phyloP scores from a whole-genome alignment of 2,329 filamentous ascomycete genomes.

The Cladosporium cucumerinum region DNA sequence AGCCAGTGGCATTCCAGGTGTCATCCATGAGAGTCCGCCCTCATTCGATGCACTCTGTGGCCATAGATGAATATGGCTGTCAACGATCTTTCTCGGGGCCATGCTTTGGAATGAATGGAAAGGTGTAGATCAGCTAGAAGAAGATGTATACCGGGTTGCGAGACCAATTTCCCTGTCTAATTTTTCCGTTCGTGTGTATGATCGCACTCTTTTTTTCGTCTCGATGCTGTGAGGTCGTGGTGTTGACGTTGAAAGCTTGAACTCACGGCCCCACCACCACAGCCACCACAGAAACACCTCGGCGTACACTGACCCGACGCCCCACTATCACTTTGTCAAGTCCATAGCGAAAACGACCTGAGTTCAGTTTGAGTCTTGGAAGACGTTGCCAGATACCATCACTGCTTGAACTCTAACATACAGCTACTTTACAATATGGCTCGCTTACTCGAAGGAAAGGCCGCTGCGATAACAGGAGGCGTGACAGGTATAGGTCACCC shows the following conservation, averaged over 20 bases:
- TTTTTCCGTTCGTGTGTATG: background rate
- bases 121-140: background rate
- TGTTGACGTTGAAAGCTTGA: background rate
- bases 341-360: background rate
- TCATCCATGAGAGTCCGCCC: constrained; percentile 67
- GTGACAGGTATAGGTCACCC: constrained; percentile 59
- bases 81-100: constrained; percentile 57
- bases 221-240: background rate
- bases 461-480: constrained; percentile 81
- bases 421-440: constrained; percentile 9
- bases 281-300: background rate
- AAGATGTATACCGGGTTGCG: background rate
- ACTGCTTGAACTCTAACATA: background rate
- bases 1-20: constrained; percentile 56
- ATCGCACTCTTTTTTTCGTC: background rate
- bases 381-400: background rate
- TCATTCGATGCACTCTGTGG: constrained; percentile 60
- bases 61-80: constrained; percentile 90
- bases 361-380: background rate
- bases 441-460: constrained; percentile 66
- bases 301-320: background rate
- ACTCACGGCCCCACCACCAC: background rate
- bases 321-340: background rate
- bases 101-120: constrained; percentile 18
- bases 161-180: background rate